Percentiles rank a stretch among this genome's conserved stretches.
These are phyloP conservation scores for Calonectria leucothoes DNA, from an alignment of 2,329 filamentous ascomycete genomes.

Conservation along the genomic window DNA sequence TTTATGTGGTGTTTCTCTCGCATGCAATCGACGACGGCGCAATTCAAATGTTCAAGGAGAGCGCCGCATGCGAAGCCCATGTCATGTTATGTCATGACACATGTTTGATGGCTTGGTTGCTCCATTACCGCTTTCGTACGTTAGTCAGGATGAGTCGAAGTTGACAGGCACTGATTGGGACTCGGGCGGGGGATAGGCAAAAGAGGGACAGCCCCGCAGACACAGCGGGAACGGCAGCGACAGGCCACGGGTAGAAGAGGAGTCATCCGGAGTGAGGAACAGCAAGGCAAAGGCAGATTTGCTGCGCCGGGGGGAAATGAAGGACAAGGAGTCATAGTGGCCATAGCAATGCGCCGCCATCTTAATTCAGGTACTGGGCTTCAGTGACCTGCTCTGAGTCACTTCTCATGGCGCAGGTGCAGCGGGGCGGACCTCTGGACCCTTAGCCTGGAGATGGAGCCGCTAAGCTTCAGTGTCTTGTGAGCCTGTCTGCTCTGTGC, in stretches of 20 bases:
- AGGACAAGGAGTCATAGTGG: conserved; percentile 14
- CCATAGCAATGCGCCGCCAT: neutral
- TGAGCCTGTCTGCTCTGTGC: neutral
- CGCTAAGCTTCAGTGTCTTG: conserved; percentile 18
- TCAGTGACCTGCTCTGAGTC: conserved; percentile 6
- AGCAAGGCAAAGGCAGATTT: conserved; percentile 9
- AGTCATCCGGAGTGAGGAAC: conserved; percentile 9
- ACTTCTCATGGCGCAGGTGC: neutral
- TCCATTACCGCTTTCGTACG: conserved; percentile 31
- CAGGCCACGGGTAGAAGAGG: neutral
- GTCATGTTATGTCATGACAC: neutral
- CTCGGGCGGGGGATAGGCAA: neutral
- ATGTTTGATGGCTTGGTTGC: neutral
- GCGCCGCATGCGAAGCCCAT: neutral
- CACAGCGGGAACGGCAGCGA: neutral
- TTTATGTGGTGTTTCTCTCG: too few relatives aligned
- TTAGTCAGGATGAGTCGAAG: conserved; percentile 38
- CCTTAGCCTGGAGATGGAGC: neutral
- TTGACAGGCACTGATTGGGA: conserved; percentile 14
- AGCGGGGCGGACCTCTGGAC: neutral
- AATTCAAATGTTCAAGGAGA: neutral
- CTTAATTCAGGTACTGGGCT: neutral
- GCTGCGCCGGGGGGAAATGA: neutral
- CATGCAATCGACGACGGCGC: neutral
- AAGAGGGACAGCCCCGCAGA: conserved; percentile 6